These are phyloP conservation scores for Cucumis cinereus DNA, from an alignment of 306 rosid genomes.

Conservation along the genomic window DNA sequence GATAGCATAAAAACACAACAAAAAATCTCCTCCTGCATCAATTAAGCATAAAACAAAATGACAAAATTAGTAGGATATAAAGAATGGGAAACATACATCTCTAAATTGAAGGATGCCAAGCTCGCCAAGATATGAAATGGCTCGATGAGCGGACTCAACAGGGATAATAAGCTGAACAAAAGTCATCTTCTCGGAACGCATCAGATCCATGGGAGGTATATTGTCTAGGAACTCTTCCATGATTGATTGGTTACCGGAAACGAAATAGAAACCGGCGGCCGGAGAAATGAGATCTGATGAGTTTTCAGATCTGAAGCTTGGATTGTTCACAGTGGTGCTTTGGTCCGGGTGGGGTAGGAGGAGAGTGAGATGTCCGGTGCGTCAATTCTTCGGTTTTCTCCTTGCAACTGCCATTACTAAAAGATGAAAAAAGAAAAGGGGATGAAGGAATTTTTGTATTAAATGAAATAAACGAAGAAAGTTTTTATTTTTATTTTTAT, in stretches of 20 bases:
- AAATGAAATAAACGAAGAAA: background rate
- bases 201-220: slow-evolving; percentile 87
- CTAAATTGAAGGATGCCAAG: slow-evolving; percentile 93
- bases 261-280: slow-evolving; percentile 20
- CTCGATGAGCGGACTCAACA: slow-evolving; percentile 87
- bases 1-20: background rate
- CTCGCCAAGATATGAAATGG: slow-evolving; percentile 82
- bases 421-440: background rate
- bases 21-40: background rate
- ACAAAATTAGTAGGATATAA: slow-evolving; percentile 20
- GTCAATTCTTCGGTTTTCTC: slow-evolving; percentile 27
- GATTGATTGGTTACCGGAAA: slow-evolving; percentile 16
- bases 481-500: no score
- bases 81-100: slow-evolving; percentile 51
- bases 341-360: background rate
- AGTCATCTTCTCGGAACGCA: slow-evolving; percentile 99
- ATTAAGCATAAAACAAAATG: background rate
- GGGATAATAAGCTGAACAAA: slow-evolving; percentile 95
- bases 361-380: slow-evolving; percentile 15
- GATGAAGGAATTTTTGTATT: background rate
- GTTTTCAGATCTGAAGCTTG: slow-evolving; percentile 35
- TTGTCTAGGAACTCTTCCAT: slow-evolving; percentile 67
- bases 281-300: slow-evolving; percentile 10
- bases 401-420: slow-evolving; percentile 25
- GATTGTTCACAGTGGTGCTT: background rate